Percentiles rank a stretch among this genome's conserved stretches.
Evolutionary conservation across 306 rosid genomes (phyloP).

Genomic region (Neltuma alba): DNA sequence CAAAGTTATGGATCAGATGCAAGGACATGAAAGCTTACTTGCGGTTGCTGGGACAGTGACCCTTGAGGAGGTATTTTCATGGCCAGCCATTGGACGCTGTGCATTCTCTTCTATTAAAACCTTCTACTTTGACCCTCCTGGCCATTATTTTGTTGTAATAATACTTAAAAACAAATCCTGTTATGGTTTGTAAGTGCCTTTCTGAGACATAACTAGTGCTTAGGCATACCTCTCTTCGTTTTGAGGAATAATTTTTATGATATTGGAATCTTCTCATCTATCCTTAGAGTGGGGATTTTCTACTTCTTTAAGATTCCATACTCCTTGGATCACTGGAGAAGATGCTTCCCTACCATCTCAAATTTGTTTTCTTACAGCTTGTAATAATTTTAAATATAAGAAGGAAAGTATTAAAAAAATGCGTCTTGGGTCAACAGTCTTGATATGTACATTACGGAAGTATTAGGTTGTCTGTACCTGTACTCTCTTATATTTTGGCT

Average conservation of each 20-base stretch:
- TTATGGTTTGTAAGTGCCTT: slow-evolving; percentile 3
- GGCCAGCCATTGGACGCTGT: slow-evolving; percentile 20
- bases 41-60: slow-evolving; percentile 92
- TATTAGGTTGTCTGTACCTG: not conserved
- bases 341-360: slow-evolving; percentile 9
- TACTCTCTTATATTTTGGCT: slow-evolving; percentile 1
- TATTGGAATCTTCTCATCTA: slow-evolving; percentile 20
- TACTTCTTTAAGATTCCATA: slow-evolving; percentile 18
- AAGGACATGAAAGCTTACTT: slow-evolving; percentile 94
- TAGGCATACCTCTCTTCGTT: not conserved
- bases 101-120: not conserved
- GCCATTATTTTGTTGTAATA: not conserved
- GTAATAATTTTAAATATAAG: slow-evolving; percentile 2
- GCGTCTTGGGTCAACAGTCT: not conserved
- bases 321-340: slow-evolving; percentile 18
- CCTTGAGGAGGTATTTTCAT: slow-evolving; percentile 82
- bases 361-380: slow-evolving; percentile 21
- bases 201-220: slow-evolving; percentile 26
- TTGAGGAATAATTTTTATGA: not conserved
- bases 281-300: slow-evolving; percentile 15
- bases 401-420: slow-evolving; percentile 5
- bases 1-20: slow-evolving; percentile 96
- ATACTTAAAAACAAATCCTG: not conserved
- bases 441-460: slow-evolving; percentile 1
- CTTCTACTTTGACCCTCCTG: slow-evolving; percentile 14